Percentiles rank a stretch among this genome's conserved stretches.
Evolutionary conservation across 176 grass and related monocot genomes (phyloP).

Genomic region (Elymus sibiricus): DNA sequence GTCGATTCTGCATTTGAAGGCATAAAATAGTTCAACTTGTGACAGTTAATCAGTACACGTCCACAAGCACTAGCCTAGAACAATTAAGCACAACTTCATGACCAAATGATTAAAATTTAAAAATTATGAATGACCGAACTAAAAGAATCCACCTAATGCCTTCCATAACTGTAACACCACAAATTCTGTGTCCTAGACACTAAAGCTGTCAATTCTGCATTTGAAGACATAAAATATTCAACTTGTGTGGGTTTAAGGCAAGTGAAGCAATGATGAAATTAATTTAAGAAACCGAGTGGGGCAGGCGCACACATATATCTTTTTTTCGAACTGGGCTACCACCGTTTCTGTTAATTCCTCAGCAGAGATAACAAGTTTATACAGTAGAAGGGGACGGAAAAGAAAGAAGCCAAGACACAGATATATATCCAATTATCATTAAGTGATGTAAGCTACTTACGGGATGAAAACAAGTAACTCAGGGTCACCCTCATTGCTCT

Average conservation of each 20-base stretch:
- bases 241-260: not conserved
- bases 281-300: not conserved
- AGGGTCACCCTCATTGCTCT: constrained; percentile 96
- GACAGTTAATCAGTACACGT: not conserved
- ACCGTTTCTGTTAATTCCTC: not conserved
- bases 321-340: not conserved
- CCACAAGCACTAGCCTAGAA: not conserved
- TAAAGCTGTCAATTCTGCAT: not conserved
- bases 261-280: constrained; percentile 10
- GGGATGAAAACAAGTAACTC: constrained; percentile 97
- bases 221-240: not conserved
- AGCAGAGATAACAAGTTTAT: not conserved
- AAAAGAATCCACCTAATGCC: not conserved
- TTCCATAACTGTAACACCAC: not conserved
- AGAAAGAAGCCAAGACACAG: not conserved
- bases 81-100: not conserved
- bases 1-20: not conserved
- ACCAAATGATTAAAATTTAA: not conserved
- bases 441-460: constrained; percentile 69
- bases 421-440: not conserved
- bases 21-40: not conserved
- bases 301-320: not conserved
- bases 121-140: not conserved
- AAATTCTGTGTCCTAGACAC: not conserved
- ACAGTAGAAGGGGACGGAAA: not conserved